Evolutionary conservation across 768 basidiomycete genomes (phyloP).

Genomic region (Pulveroboletus sp.): DNA sequence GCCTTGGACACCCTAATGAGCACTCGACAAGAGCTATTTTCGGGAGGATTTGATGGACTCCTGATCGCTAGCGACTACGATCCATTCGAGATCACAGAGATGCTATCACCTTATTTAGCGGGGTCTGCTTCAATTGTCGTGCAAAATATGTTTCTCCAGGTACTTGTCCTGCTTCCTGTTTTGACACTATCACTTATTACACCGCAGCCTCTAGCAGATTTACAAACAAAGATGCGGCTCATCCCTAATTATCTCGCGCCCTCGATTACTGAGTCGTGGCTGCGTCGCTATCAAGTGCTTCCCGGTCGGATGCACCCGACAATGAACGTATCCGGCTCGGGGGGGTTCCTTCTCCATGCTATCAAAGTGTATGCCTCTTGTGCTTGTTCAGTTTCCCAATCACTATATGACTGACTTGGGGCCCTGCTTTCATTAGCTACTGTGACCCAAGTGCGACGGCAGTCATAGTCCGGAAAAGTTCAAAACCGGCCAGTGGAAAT

Average conservation of each 20-base stretch:
- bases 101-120: conserved; percentile 67
- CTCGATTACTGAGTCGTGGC: conserved; percentile 79
- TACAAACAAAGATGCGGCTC: conserved; percentile 66
- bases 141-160: conserved; percentile 79
- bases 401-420: neutral
- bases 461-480: conserved; percentile 41
- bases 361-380: conserved; percentile 75
- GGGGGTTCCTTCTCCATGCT: conserved; percentile 80
- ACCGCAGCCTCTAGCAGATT: conserved; percentile 64
- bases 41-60: conserved; percentile 88
- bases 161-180: conserved; percentile 25
- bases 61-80: conserved; percentile 84
- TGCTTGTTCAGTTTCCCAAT: conserved; percentile 10
- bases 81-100: conserved; percentile 72
- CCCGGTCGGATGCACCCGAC: conserved; percentile 94
- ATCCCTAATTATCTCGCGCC: conserved; percentile 69
- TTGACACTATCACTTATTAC: conserved; percentile 4
- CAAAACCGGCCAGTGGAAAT: conserved; percentile 22
- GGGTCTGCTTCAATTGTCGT: conserved; percentile 87
- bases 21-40: conserved; percentile 75
- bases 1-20: conserved; percentile 56
- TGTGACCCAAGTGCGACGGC: conserved; percentile 61
- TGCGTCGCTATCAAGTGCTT: conserved; percentile 90
- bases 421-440: conserved; percentile 37
- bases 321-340: conserved; percentile 87